Percentiles rank a stretch among this genome's conserved stretches.
phyloP scores from a whole-genome alignment of 306 rosid species.

The Begonia fuchsioides region DNA sequence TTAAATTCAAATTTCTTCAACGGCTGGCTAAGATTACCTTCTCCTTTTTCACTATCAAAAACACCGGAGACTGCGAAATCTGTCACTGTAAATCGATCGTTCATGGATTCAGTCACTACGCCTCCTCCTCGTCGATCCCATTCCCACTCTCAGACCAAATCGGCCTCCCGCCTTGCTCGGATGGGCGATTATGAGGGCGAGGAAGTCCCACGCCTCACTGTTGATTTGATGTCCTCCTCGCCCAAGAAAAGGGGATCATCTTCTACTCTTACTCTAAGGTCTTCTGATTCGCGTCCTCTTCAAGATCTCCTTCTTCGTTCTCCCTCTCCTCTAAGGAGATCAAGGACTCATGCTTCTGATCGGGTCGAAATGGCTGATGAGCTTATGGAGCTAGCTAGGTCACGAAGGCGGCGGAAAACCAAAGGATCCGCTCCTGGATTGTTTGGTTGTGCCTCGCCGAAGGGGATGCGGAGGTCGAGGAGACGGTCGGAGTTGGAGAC shows the following conservation, averaged over 20 bases:
- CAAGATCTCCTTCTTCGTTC: conserved; percentile 50
- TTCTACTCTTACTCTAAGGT: conserved; percentile 20
- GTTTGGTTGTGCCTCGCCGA: conserved; percentile 53
- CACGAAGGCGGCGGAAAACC: conserved; percentile 32
- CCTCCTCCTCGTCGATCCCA: conserved; percentile 30
- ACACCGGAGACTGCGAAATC: background rate
- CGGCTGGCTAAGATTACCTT: background rate
- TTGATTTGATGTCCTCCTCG: conserved; percentile 18
- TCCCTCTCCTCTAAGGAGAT: conserved; percentile 36
- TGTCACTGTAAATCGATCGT: conserved; percentile 1
- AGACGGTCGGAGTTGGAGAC: conserved; percentile 43
- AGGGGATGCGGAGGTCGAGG: conserved; percentile 39
- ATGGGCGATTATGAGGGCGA: conserved; percentile 8
- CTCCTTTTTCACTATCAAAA: background rate
- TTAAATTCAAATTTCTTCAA: background rate
- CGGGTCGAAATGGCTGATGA: conserved; percentile 41
- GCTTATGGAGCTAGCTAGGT: conserved; percentile 17
- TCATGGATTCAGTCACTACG: conserved; percentile 33
- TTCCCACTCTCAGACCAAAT: conserved; percentile 20
- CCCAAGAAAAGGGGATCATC: conserved; percentile 24
- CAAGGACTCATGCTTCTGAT: conserved; percentile 49
- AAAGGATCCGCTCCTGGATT: conserved; percentile 24
- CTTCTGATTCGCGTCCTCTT: conserved; percentile 29
- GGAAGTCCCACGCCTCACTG: conserved; percentile 25
- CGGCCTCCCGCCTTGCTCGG: conserved; percentile 23